Base-by-base conservation (phyloP, 169 alveolate species). In the Perkinsus olseni region DNA sequence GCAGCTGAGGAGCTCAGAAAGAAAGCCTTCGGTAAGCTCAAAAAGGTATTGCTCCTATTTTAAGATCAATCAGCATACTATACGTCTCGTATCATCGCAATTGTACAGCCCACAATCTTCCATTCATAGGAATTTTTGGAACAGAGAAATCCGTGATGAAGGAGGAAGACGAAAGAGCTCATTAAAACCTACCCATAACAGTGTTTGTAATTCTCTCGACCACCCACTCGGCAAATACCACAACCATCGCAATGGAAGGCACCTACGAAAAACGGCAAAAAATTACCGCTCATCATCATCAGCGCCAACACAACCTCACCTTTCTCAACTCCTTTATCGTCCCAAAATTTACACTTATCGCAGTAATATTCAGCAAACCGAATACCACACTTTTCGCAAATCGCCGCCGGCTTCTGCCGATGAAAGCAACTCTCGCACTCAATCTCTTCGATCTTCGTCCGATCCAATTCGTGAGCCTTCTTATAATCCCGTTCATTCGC, bases 201-300 rank as follows among this genome's bases (percentile, higher is more conserved):
- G 91, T 96, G 98, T 45, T 95, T 96, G 92, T 74, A 93, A 39
- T 96, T 93, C 39, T 95, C 96, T 74, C 74, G 39, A 0, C 95
- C 96, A 31, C 97, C 97, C 11, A 93, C 94, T 94, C 98, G 93
- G 92, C 98, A 96, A 4, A 96, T 95, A 37, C 96, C 96, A 90
- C 98, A 96, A 92, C 94, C 95, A 17, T 96, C 96, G 74, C 98
- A 96, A 92, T 96, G 98, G 91, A 92, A 96, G 40, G 95, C 93
- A 13, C 82, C 82, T 62, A 62, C 8, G 82, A 62, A 62, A 13
- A 62, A n/a, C n/a, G 8, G 82, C 1, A n/a, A n/a, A n/a, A n/a
- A n/a, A n/a, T 21, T 62, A 0, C 31, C 4, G 34, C 28, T 24
- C 34, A 21, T 24, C 82, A 24, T 3, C 17, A n/a, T n/a, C 17